These are phyloP conservation scores for Pseudoturritis turrita DNA, from an alignment of 345 rosid species.

Conservation along the genomic window DNA sequence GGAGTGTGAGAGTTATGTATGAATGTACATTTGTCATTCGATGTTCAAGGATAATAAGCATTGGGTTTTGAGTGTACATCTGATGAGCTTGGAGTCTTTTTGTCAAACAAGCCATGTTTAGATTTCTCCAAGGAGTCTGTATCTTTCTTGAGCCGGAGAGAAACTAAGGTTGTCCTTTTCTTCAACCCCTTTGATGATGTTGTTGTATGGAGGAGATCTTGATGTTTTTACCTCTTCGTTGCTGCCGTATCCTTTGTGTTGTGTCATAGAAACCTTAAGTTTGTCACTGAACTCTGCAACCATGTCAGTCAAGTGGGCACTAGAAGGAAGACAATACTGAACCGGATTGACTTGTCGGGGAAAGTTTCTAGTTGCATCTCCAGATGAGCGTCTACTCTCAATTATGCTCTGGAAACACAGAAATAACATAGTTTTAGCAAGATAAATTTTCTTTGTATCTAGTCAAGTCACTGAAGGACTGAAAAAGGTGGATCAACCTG, in stretches of 20 bases:
- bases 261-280: constrained; percentile 38
- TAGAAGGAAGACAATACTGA: constrained; percentile 54
- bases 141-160: constrained; percentile 12
- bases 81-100: constrained; percentile 8
- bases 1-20: constrained; percentile 19
- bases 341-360: constrained; percentile 63
- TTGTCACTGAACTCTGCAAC: constrained; percentile 51
- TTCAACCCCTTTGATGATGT: constrained; percentile 13
- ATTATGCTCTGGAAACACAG: constrained; percentile 43
- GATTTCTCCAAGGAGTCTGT: constrained; percentile 27
- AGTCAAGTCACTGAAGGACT: constrained; percentile 1
- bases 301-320: constrained; percentile 51
- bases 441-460: not conserved
- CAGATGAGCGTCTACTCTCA: constrained; percentile 51
- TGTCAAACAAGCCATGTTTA: constrained; percentile 10
- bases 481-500: constrained; percentile 52
- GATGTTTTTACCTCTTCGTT: constrained; percentile 59
- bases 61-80: constrained; percentile 8
- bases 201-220: constrained; percentile 13
- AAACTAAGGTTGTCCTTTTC: constrained; percentile 3
- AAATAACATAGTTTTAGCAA: not conserved
- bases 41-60: not conserved
- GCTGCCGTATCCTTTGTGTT: constrained; percentile 66
- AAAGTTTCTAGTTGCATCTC: constrained; percentile 48
- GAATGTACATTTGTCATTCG: constrained; percentile 8